A percentile compares a stretch with the other conserved stretches of the same genome.
Evolutionary conservation across 2,329 filamentous ascomycete species (phyloP).

Genomic region (Xylariaceae sp.): DNA sequence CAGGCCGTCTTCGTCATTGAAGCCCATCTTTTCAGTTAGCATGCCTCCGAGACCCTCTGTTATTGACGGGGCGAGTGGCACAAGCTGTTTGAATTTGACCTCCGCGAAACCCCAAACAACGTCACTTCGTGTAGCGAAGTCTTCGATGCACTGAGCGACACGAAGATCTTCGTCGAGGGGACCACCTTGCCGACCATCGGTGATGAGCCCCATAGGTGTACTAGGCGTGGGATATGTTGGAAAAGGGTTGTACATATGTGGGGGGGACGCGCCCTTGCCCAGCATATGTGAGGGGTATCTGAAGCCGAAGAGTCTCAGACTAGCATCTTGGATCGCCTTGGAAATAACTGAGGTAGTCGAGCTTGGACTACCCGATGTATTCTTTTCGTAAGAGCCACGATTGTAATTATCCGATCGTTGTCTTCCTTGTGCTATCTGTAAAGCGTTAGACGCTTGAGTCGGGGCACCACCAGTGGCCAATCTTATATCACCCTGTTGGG

Average conservation of each 20-base stretch:
- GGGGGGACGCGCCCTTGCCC: constrained; percentile 63
- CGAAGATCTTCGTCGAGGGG: constrained; percentile 72
- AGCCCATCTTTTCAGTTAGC: constrained; percentile 46
- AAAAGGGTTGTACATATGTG: constrained; percentile 72
- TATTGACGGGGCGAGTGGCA: constrained; percentile 76
- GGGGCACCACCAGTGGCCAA: constrained; percentile 65
- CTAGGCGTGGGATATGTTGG: constrained; percentile 74
- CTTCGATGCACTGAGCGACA: constrained; percentile 77
- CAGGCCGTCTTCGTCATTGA: constrained; percentile 67
- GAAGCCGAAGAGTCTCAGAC: constrained; percentile 65
- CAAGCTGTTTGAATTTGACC: constrained; percentile 96
- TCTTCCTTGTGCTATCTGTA: constrained; percentile 67
- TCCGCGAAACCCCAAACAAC: constrained; percentile 97
- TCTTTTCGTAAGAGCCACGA: constrained; percentile 72
- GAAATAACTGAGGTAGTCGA: constrained; percentile 88
- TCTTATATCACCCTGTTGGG: constrained; percentile 66
- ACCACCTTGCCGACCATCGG: constrained; percentile 56
- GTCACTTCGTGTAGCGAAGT: constrained; percentile 86
- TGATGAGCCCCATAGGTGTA: constrained; percentile 54
- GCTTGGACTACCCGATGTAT: constrained; percentile 59
- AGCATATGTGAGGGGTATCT: constrained; percentile 59
- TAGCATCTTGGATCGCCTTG: constrained; percentile 92
- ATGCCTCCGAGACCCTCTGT: constrained; percentile 64
- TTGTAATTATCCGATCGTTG: constrained; percentile 63
- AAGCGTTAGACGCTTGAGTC: constrained; percentile 61